Evolutionary conservation across 2,329 filamentous ascomycete species (phyloP).

Genomic region (Fusarium keratoplasticum): DNA sequence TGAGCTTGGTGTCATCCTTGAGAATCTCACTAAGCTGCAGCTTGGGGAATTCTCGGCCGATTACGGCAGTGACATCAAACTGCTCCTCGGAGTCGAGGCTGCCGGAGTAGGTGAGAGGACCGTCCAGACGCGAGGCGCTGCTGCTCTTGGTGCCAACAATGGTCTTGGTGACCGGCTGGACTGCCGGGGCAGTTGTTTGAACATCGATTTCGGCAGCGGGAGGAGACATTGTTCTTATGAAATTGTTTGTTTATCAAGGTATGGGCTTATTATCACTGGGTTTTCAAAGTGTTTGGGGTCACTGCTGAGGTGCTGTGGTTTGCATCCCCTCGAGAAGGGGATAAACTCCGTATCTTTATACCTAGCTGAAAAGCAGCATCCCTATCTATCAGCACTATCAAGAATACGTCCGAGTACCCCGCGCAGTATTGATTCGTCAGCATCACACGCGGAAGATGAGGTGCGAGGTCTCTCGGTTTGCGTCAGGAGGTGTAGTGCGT

Average conservation of each 20-base stretch:
- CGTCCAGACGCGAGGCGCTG: conserved; percentile 5
- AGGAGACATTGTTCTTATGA: conserved; percentile 13
- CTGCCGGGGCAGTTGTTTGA: conserved; percentile 1
- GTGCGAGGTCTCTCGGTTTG: conserved; percentile 14
- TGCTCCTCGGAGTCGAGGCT: conserved; percentile 13
- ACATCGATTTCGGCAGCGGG: conserved; percentile 20
- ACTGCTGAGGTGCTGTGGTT: background rate
- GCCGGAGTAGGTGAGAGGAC: conserved; percentile 14
- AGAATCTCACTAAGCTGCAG: conserved; percentile 17
- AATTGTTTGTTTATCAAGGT: background rate
- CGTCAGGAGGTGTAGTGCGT: conserved; percentile 5
- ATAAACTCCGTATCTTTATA: background rate
- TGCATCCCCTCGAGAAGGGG: background rate
- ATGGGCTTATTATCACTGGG: background rate
- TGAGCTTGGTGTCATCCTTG: conserved; percentile 16
- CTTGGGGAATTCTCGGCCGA: conserved; percentile 18
- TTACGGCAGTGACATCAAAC: conserved; percentile 22
- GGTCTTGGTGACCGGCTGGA: conserved; percentile 13
- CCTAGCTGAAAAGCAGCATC: background rate
- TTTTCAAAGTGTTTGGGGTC: background rate
- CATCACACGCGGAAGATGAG: conserved; percentile 3
- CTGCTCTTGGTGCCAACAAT: background rate
- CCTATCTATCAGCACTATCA: background rate
- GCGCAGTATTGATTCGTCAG: background rate
- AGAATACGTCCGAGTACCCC: background rate